phyloP scores from a whole-genome alignment of 768 basidiomycete species.

The Trametes elegans region DNA sequence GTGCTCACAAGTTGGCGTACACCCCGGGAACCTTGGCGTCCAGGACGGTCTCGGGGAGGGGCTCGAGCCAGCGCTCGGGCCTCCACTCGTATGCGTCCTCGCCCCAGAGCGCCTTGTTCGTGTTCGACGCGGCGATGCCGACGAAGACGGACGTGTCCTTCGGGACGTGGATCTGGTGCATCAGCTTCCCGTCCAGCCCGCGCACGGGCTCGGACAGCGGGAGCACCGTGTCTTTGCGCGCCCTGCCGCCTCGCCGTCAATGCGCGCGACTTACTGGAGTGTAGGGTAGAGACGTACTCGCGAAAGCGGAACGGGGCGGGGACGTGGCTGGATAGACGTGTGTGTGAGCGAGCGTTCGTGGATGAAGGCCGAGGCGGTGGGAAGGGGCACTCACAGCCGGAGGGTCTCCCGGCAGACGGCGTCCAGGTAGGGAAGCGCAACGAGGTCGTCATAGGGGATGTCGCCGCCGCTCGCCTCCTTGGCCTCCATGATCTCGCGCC shows the following conservation, averaged over 20 bases:
- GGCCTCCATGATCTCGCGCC: constrained; percentile 17
- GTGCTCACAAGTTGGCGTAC: constrained; percentile 19
- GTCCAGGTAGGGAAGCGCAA: constrained; percentile 13
- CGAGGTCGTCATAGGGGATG: constrained; percentile 14
- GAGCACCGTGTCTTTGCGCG: constrained; percentile 13
- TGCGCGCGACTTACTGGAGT: neutral
- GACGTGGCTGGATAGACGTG: neutral
- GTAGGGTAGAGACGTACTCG: constrained; percentile 5
- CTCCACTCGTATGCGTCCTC: constrained; percentile 27
- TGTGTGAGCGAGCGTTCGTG: no score
- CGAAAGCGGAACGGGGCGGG: constrained; percentile 11
- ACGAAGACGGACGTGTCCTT: constrained; percentile 21
- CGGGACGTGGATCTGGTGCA: constrained; percentile 20
- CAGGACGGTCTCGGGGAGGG: constrained; percentile 11
- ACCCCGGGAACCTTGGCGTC: constrained; percentile 20
- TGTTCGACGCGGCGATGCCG: constrained; percentile 24
- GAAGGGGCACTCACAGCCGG: constrained; percentile 15
- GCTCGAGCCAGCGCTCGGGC: constrained; percentile 25
- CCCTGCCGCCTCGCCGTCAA: neutral
- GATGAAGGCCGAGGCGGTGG: no score
- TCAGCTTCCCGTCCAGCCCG: constrained; percentile 12
- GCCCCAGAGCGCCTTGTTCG: constrained; percentile 26
- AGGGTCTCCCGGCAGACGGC: constrained; percentile 19
- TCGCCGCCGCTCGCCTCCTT: constrained; percentile 10
- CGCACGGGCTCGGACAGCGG: constrained; percentile 20